These are phyloP conservation scores for Botrytis tulipae DNA, from an alignment of 2,329 filamentous ascomycete species.

Conservation along the genomic window DNA sequence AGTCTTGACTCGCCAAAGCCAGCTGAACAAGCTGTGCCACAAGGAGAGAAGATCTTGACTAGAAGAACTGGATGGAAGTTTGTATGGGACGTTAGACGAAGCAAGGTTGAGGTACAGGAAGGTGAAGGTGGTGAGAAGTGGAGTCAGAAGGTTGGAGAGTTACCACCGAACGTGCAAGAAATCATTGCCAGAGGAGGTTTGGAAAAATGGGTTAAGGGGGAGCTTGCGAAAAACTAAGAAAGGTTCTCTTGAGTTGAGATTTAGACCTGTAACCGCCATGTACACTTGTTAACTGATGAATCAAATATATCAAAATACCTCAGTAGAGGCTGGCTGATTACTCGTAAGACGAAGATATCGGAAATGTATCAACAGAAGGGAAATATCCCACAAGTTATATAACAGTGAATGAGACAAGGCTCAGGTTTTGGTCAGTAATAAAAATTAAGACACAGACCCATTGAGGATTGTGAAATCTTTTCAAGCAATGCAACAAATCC, in stretches of 20 bases:
- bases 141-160: slow-evolving; percentile 78
- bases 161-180: slow-evolving; percentile 83
- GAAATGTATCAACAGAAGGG: background rate
- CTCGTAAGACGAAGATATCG: background rate
- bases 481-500: no score
- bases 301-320: background rate
- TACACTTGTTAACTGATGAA: background rate
- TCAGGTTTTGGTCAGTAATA: background rate
- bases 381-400: background rate
- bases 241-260: background rate
- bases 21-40: slow-evolving; percentile 41
- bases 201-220: slow-evolving; percentile 68
- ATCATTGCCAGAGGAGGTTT: slow-evolving; percentile 76
- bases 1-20: slow-evolving; percentile 51
- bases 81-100: slow-evolving; percentile 74
- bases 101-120: slow-evolving; percentile 69
- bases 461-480: background rate
- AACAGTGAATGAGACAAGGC: background rate
- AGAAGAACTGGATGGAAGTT: slow-evolving; percentile 80
- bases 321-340: no score
- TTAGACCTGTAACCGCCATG: background rate
- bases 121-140: slow-evolving; percentile 61
- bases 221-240: slow-evolving; percentile 28
- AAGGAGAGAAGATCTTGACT: slow-evolving; percentile 56
- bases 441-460: background rate